These are phyloP conservation scores for Pseudocercospora vitis DNA, from an alignment of 2,329 filamentous ascomycete genomes.

Conservation along the genomic window DNA sequence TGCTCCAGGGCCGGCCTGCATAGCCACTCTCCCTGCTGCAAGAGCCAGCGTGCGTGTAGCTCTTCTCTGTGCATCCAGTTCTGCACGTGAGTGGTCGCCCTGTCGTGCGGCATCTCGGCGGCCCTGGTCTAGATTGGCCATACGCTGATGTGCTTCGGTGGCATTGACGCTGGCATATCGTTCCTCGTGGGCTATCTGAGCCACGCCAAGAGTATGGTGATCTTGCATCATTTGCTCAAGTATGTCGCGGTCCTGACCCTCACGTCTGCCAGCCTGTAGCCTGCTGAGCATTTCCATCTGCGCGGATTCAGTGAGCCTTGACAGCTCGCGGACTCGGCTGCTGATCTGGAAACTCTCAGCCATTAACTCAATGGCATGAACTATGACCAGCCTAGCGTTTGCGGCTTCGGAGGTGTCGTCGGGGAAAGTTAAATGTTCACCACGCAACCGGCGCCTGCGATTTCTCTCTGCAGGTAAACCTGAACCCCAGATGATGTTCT, in stretches of 20 bases:
- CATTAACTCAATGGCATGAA: slow-evolving; percentile 34
- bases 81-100: slow-evolving; percentile 33
- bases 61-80: slow-evolving; percentile 33
- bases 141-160: background rate
- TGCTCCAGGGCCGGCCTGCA: slow-evolving; percentile 27
- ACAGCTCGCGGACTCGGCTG: slow-evolving; percentile 26
- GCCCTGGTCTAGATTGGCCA: slow-evolving; percentile 12
- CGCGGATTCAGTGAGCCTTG: slow-evolving; percentile 26
- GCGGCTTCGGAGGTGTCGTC: slow-evolving; percentile 20
- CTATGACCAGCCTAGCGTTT: slow-evolving; percentile 11
- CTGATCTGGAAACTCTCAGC: slow-evolving; percentile 36
- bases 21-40: slow-evolving; percentile 33
- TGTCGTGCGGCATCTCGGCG: slow-evolving; percentile 28
- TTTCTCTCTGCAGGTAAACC: slow-evolving; percentile 26
- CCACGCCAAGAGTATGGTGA: slow-evolving; percentile 21
- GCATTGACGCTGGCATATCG: slow-evolving; percentile 9
- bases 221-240: slow-evolving; percentile 30
- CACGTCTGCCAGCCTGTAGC: slow-evolving; percentile 31
- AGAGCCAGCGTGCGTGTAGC: slow-evolving; percentile 30
- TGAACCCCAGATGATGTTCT: slow-evolving; percentile 19
- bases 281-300: slow-evolving; percentile 33
- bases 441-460: slow-evolving; percentile 19
- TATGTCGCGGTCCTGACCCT: slow-evolving; percentile 22
- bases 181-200: slow-evolving; percentile 23
- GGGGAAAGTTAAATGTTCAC: slow-evolving; percentile 21